A percentile compares a stretch with the other conserved stretches of the same genome.
Evolutionary conservation across 2,329 filamentous ascomycete species (phyloP).

Genomic region (Cercospora citrullina): DNA sequence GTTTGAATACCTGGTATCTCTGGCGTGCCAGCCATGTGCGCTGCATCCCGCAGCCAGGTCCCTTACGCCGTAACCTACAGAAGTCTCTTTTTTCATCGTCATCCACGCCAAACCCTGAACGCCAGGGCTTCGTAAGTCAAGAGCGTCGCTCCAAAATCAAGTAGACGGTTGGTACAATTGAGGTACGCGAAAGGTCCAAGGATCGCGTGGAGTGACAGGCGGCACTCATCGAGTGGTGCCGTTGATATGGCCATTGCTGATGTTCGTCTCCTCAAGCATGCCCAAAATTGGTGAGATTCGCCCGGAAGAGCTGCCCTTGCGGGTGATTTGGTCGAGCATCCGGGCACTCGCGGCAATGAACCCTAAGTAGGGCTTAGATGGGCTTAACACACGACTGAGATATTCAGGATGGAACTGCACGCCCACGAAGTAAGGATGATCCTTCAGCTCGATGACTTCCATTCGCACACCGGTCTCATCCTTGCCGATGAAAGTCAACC

Average conservation of each 20-base stretch:
- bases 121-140: not conserved
- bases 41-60: not conserved
- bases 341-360: constrained; percentile 78
- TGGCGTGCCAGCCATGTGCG: not conserved
- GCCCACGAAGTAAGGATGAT: constrained; percentile 82
- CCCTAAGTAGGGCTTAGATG: constrained; percentile 75
- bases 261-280: constrained; percentile 12
- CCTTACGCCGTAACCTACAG: not conserved
- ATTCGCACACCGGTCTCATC: constrained; percentile 76
- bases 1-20: not conserved
- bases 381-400: constrained; percentile 70
- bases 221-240: not conserved
- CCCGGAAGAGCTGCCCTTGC: constrained; percentile 25
- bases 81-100: not conserved
- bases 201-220: not conserved
- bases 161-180: not conserved
- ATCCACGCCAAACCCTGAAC: constrained; percentile 2
- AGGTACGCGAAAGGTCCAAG: not conserved
- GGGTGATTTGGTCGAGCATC: constrained; percentile 55
- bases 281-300: constrained; percentile 22
- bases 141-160: not conserved
- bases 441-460: constrained; percentile 78
- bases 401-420: constrained; percentile 93
- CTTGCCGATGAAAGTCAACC: constrained; percentile 75
- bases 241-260: constrained; percentile 4